These are phyloP conservation scores for Metroxylon sagu DNA, from an alignment of 176 grass and related monocot genomes.

Conservation along the genomic window DNA sequence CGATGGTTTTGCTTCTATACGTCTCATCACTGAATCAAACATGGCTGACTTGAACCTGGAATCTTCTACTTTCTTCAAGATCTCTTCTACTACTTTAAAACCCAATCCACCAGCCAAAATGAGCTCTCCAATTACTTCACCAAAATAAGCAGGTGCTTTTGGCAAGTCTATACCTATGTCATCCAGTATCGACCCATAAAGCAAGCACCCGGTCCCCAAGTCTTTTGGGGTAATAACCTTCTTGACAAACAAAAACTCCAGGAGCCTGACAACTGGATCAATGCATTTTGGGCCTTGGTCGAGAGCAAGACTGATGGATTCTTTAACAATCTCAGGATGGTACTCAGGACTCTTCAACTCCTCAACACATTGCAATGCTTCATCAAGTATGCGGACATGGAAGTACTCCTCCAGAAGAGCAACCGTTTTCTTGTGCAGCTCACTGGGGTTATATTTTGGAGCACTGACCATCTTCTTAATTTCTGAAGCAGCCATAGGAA, in stretches of 20 bases:
- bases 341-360: constrained; percentile 63
- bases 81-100: constrained; percentile 58
- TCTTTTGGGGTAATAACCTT: constrained; percentile 51
- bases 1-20: constrained; percentile 35
- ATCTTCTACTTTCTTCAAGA: constrained; percentile 73
- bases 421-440: constrained; percentile 72
- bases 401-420: constrained; percentile 96
- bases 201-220: constrained; percentile 58
- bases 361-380: constrained; percentile 93
- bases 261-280: constrained; percentile 52
- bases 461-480: constrained; percentile 24
- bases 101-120: constrained; percentile 38
- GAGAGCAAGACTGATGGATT: constrained; percentile 77
- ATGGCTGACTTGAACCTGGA: constrained; percentile 31
- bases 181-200: constrained; percentile 66
- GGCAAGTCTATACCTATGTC: constrained; percentile 93
- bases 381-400: constrained; percentile 57
- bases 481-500: constrained; percentile 20
- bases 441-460: constrained; percentile 31
- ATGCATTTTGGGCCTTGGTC: constrained; percentile 61
- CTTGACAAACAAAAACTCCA: constrained; percentile 63
- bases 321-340: constrained; percentile 82
- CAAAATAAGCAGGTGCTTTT: constrained; percentile 72
- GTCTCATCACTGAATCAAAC: constrained; percentile 35
- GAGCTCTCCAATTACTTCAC: constrained; percentile 58